Evolutionary conservation across 1,284 basidiomycete species (phyloP), one percentile per base, ranked within the genome.

Genomic region (Hemileccinum hortonii): DNA sequence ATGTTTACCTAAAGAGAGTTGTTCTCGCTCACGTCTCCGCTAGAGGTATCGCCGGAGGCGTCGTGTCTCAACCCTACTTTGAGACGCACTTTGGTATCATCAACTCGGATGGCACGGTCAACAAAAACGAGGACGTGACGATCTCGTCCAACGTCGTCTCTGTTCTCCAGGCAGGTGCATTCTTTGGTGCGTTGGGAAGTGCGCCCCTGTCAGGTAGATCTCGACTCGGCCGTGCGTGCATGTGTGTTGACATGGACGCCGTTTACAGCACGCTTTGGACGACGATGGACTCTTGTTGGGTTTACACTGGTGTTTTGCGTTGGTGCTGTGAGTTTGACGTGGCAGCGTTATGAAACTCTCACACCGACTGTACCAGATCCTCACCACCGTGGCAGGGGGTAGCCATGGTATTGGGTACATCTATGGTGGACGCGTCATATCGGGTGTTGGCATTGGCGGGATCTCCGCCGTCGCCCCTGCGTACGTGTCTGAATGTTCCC

Each of bases 401-500:
- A 71, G 72, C 30, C 76, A 74, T 19, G 86, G 85, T 3, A 67
- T 89, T 15, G 72, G 71, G 15, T 79, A 82, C 64, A 87, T 91
- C 54, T 91, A 90, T 60, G 79, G 75, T 16, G 89, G 90, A n/a
- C 83, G 90, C 47, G 83, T 91, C 45, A 73, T 90, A 44, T 74
- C 44, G 0, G 84, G 84, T 49, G 36, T 85, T 15, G 83, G 83
- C 33, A 77, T 85, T 38, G 83, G 81, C 43, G 79, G 73, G 16
- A 81, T 82, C 49, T 81, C 80, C 1, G 79, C 79, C 61, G 83
- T 90, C 3, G 77, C 86, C 10, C 90, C 90, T 10, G 82, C 88
- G 0, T 92, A 82, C 61, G 87, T 91, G 3, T 85, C 86, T 2
- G 90, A 92, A 67, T 90, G 88, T 64, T 79, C 83, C 0, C 90